Evolutionary conservation across 306 rosid genomes (phyloP).

Genomic region (Quercus mongolica): DNA sequence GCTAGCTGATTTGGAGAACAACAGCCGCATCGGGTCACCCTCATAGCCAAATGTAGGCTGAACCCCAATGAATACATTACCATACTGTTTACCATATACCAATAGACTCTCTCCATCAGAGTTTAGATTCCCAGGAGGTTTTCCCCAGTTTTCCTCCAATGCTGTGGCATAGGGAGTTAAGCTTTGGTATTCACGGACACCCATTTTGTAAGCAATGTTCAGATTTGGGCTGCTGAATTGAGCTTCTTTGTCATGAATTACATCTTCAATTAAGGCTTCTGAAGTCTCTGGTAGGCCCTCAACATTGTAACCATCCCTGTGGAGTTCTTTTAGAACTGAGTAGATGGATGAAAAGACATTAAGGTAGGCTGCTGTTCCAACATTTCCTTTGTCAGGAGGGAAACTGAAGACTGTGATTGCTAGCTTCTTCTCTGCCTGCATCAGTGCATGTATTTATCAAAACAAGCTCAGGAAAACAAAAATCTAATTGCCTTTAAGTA

Average conservation of each 20-base stretch:
- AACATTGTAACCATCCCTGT: conserved; percentile 80
- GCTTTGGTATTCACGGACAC: conserved; percentile 73
- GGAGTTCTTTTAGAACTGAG: conserved; percentile 79
- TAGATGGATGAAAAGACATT: conserved; percentile 91
- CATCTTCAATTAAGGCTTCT: conserved; percentile 88
- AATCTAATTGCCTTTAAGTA: conserved; percentile 2
- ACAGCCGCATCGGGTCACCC: conserved; percentile 97
- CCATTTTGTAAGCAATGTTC: conserved; percentile 91
- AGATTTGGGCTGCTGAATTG: conserved; percentile 97
- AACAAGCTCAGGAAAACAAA: conserved; percentile 11
- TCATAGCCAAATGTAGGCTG: conserved; percentile 98
- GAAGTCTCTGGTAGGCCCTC: conserved; percentile 93
- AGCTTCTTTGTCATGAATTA: conserved; percentile 95
- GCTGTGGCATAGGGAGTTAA: conserved; percentile 82
- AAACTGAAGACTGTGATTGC: conserved; percentile 97
- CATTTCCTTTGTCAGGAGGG: conserved; percentile 99
- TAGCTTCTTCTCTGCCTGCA: conserved; percentile 77
- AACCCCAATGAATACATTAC: conserved; percentile 91
- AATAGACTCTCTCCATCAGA: conserved; percentile 95
- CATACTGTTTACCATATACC: conserved; percentile 89
- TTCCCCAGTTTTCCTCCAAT: conserved; percentile 96
- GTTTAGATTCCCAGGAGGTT: conserved; percentile 92
- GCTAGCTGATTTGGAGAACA: conserved; percentile 98
- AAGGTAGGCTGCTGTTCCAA: conserved; percentile 96
- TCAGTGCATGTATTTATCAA: conserved; percentile 10